Conservation (phyloP, 768 basidiomycete species). For the Kwoniella dejecticola region DNA sequence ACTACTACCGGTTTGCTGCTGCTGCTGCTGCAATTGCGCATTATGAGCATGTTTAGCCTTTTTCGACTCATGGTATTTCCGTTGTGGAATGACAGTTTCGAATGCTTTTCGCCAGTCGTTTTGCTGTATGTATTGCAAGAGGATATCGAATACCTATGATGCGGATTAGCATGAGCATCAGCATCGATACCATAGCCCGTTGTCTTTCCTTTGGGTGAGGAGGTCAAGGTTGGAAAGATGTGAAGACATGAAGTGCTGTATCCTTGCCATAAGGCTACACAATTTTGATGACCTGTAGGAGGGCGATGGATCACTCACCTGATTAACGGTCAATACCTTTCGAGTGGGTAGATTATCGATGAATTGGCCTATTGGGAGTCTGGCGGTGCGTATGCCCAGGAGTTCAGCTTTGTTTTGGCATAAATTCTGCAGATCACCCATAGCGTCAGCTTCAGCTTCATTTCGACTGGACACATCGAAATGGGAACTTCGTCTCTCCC, state of each 20-base stretch:
- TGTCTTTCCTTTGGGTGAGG: too few relatives aligned
- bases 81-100: slow-evolving; percentile 82
- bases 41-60: slow-evolving; percentile 17
- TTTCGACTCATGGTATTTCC: slow-evolving; percentile 63
- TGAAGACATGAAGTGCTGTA: too few relatives aligned
- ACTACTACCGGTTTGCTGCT: too few relatives aligned
- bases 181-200: too few relatives aligned
- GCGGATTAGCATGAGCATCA: too few relatives aligned
- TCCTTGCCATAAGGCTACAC: too few relatives aligned
- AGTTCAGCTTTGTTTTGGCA: slow-evolving; percentile 81
- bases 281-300: too few relatives aligned
- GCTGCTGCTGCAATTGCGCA: too few relatives aligned
- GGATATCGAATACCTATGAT: slow-evolving; percentile 82
- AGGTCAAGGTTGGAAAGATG: too few relatives aligned
- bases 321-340: slow-evolving; percentile 96
- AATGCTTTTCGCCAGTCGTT: slow-evolving; percentile 84
- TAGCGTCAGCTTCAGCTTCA: neutral
- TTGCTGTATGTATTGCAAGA: slow-evolving; percentile 83
- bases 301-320: slow-evolving; percentile 58
- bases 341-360: slow-evolving; percentile 79
- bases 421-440: slow-evolving; percentile 66
- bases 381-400: slow-evolving; percentile 76
- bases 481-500: too few relatives aligned
- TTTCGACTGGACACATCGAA: too few relatives aligned
- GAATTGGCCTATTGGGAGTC: slow-evolving; percentile 92